Evolutionary conservation across 2,329 filamentous ascomycete species (phyloP).

Genomic region (Aspergillus glaucus): DNA sequence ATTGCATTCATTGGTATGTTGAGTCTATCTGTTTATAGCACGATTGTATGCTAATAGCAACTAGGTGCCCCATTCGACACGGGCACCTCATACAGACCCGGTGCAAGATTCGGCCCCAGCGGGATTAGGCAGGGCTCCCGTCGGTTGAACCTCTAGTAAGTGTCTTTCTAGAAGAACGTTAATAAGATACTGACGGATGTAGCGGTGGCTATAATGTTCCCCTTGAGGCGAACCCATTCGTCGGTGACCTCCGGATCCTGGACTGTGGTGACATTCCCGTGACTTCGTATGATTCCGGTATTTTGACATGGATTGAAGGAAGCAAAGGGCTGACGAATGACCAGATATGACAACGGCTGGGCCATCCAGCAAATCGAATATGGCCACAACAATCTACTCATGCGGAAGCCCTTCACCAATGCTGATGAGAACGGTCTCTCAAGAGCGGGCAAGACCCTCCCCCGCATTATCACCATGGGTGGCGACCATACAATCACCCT

Average conservation of each 20-base stretch:
- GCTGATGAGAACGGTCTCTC: constrained; percentile 62
- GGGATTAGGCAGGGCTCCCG: constrained; percentile 82
- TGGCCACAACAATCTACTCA: constrained; percentile 70
- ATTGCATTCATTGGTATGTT: constrained; percentile 72
- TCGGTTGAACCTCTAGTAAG: constrained; percentile 79
- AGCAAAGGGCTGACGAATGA: background rate
- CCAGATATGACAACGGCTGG: constrained; percentile 72
- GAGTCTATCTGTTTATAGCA: background rate
- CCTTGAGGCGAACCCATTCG: constrained; percentile 71
- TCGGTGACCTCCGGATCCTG: constrained; percentile 70
- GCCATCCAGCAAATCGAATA: constrained; percentile 81
- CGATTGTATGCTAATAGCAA: background rate
- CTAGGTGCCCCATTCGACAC: constrained; percentile 79
- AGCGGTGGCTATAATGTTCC: constrained; percentile 86
- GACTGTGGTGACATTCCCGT: constrained; percentile 83
- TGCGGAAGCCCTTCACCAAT: constrained; percentile 63
- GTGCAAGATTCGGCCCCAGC: constrained; percentile 76
- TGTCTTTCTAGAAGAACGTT: constrained; percentile 24
- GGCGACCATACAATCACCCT: constrained; percentile 43
- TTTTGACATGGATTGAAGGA: background rate
- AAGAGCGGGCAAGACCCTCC: constrained; percentile 67
- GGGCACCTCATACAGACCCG: constrained; percentile 76
- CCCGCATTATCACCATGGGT: constrained; percentile 69
- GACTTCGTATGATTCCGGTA: constrained; percentile 58
- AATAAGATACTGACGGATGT: constrained; percentile 45